Evolutionary conservation across 257 asterid genomes (phyloP).

Genomic region (Thymus quinquecostatus): DNA sequence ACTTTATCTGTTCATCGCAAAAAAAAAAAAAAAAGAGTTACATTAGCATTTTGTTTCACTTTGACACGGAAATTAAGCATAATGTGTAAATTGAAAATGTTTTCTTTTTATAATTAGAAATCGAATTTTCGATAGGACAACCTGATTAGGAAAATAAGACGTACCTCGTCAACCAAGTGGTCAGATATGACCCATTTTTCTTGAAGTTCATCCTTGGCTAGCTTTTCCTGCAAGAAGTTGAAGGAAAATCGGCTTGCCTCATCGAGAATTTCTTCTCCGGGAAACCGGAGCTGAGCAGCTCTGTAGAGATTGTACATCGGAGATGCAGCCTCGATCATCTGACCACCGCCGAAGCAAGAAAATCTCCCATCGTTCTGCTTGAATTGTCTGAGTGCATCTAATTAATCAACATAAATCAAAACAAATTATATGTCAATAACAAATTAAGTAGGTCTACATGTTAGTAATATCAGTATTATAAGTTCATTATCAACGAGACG

Average conservation of each 20-base stretch:
- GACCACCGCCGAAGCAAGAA: conserved; percentile 40
- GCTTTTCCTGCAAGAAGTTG: conserved; percentile 31
- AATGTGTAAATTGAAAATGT: too few relatives aligned
- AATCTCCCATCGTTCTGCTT: conserved; percentile 37
- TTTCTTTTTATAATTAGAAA: too few relatives aligned
- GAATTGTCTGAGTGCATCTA: background rate
- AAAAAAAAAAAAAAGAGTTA: too few relatives aligned
- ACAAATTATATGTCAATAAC: background rate
- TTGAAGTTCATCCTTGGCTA: conserved; percentile 20
- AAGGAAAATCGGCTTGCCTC: conserved; percentile 41
- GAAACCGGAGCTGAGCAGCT: conserved; percentile 50
- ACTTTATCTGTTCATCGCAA: conserved; percentile 11
- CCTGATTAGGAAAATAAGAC: too few relatives aligned
- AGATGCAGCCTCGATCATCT: conserved; percentile 42
- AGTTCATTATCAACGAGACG: too few relatives aligned
- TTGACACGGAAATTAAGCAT: too few relatives aligned
- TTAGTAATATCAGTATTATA: too few relatives aligned
- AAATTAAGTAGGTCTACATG: too few relatives aligned
- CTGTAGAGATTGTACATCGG: conserved; percentile 51
- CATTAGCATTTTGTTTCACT: too few relatives aligned
- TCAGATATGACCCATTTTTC: conserved; percentile 58
- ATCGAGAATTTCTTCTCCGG: conserved; percentile 54
- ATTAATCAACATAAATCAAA: conserved; percentile 24
- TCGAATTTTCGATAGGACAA: too few relatives aligned
- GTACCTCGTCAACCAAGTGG: conserved; percentile 50